phyloP scores from a whole-genome alignment of 78 protist species.

The Emiliania huxleyi region DNA sequence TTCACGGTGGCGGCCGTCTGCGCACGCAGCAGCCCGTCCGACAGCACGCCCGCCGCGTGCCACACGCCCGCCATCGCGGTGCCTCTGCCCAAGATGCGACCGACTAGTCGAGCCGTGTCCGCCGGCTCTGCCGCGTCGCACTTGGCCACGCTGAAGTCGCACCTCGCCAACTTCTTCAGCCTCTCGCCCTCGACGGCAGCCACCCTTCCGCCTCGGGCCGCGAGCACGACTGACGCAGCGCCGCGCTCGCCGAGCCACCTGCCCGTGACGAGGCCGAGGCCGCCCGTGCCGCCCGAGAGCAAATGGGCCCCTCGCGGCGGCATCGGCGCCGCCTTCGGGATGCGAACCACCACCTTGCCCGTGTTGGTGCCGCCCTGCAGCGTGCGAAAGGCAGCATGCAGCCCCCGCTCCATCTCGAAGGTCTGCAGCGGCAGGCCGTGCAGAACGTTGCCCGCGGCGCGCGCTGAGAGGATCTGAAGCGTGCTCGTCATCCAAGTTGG shows the following conservation, averaged over 20 bases:
- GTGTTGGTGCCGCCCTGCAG: neutral
- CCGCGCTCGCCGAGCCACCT: slow-evolving; percentile 21
- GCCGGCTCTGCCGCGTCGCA: neutral
- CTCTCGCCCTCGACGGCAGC: neutral
- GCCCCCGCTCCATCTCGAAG: neutral
- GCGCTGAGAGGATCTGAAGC: neutral
- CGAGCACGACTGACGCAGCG: neutral
- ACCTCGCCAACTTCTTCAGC: neutral
- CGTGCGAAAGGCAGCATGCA: neutral
- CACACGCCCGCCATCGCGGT: neutral
- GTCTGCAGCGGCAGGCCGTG: neutral
- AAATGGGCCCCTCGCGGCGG: neutral
- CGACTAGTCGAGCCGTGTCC: neutral
- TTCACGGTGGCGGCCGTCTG: neutral
- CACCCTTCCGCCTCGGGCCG: neutral
- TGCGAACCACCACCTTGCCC: neutral
- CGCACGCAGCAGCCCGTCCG: neutral
- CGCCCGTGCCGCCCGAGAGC: slow-evolving; percentile 26
- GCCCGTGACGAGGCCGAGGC: neutral
- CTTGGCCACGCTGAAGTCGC: neutral
- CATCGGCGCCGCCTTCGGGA: too few species aligned
- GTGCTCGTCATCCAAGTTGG: neutral
- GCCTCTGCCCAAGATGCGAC: too few species aligned
- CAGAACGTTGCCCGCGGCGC: neutral
- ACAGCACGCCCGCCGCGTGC: neutral